Evolutionary conservation across 202 grass and related monocot genomes (phyloP).

Genomic region (Brachypodium distachyon): DNA sequence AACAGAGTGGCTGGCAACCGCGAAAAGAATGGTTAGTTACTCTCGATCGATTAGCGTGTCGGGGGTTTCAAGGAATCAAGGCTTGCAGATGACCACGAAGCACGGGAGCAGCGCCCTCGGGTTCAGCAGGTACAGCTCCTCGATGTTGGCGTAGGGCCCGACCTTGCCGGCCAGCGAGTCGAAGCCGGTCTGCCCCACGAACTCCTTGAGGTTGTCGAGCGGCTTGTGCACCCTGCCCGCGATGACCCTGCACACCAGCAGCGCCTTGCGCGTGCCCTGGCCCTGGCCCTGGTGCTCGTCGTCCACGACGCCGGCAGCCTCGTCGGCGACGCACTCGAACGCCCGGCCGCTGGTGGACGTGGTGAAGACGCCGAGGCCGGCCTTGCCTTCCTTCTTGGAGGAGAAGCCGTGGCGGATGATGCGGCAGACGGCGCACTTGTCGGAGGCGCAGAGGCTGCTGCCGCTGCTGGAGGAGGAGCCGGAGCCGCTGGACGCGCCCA

Average conservation of each 20-base stretch:
- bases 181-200: constrained; percentile 65
- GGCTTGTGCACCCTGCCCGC: constrained; percentile 92
- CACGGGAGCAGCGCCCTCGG: constrained; percentile 76
- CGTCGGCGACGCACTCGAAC: constrained; percentile 47
- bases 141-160: constrained; percentile 88
- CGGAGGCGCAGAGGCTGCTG: constrained; percentile 61
- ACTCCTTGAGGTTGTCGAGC: constrained; percentile 68
- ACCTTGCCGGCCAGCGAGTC: constrained; percentile 94
- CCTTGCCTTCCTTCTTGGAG: constrained; percentile 38
- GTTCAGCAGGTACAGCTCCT: constrained; percentile 92
- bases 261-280: constrained; percentile 25
- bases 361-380: constrained; percentile 65
- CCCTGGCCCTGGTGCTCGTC: neutral
- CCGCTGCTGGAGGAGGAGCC: constrained; percentile 10
- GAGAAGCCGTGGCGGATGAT: constrained; percentile 82
- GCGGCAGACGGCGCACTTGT: constrained; percentile 67
- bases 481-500: constrained; percentile 10
- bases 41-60: neutral
- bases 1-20: constrained; percentile 1
- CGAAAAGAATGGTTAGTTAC: constrained; percentile 39
- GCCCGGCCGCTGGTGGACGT: constrained; percentile 86
- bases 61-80: constrained; percentile 16
- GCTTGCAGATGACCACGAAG: constrained; percentile 93
- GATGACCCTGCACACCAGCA: constrained; percentile 88
- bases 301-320: neutral